phyloP scores from a whole-genome alignment of 331 rosid species.

The Malus hybrid region DNA sequence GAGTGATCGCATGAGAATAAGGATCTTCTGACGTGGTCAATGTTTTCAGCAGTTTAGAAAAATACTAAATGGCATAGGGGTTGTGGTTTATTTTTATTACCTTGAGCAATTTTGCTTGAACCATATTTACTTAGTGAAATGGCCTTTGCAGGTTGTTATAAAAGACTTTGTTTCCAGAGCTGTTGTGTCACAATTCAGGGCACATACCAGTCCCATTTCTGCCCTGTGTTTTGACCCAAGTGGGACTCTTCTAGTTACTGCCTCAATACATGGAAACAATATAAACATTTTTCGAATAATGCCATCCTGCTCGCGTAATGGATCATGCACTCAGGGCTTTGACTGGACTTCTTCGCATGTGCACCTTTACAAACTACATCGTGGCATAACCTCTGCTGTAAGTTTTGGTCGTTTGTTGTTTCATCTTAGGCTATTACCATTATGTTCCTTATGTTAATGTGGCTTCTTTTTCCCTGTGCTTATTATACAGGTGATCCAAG shows the following conservation, averaged over 20 bases:
- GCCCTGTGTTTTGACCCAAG: slow-evolving; percentile 93
- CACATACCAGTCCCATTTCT: slow-evolving; percentile 88
- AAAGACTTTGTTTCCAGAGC: slow-evolving; percentile 74
- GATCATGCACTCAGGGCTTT: slow-evolving; percentile 50
- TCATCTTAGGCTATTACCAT: slow-evolving; percentile 8
- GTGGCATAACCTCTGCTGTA: slow-evolving; percentile 97
- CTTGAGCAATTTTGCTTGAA: not conserved
- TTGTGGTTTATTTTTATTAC: not conserved
- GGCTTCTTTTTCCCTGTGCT: slow-evolving; percentile 18
- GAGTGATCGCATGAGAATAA: not conserved
- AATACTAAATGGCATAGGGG: not conserved
- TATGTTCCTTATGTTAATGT: slow-evolving; percentile 15
- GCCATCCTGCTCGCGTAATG: slow-evolving; percentile 61
- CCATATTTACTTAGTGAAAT: not conserved
- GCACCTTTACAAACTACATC: slow-evolving; percentile 92
- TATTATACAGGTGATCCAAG: slow-evolving; percentile 72
- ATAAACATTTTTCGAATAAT: slow-evolving; percentile 81
- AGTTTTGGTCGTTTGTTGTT: slow-evolving; percentile 26
- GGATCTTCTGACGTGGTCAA: not conserved
- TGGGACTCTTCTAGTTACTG: slow-evolving; percentile 86
- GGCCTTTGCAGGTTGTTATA: slow-evolving; percentile 67
- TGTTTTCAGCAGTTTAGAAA: not conserved
- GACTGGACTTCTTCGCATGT: slow-evolving; percentile 74
- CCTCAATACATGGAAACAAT: slow-evolving; percentile 85
- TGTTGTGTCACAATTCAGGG: slow-evolving; percentile 77